These are phyloP conservation scores for Fagopyrum homotropicum DNA, from an alignment of 148 eudicot species.

Conservation along the genomic window DNA sequence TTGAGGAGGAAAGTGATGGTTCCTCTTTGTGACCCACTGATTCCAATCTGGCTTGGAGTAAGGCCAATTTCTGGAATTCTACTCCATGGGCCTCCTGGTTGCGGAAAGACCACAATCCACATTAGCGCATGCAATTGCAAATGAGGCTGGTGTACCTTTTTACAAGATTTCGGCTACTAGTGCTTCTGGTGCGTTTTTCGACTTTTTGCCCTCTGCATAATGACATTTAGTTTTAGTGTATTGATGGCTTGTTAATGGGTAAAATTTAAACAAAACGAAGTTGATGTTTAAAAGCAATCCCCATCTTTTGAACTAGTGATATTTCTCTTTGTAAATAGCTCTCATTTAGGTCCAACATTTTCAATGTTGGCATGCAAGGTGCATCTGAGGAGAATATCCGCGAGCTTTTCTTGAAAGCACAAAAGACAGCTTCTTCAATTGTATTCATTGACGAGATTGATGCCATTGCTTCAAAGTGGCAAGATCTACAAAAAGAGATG, in stretches of 20 bases:
- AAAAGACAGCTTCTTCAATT: constrained; percentile 87
- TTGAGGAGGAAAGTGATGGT: constrained; percentile 67
- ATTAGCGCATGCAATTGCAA: constrained; percentile 91
- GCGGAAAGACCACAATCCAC: constrained; percentile 62
- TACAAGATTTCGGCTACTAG: constrained; percentile 83
- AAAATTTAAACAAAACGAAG: too few relatives aligned
- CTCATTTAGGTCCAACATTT: neutral
- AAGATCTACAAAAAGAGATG: constrained; percentile 79
- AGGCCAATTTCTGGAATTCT: constrained; percentile 64
- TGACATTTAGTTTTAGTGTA: neutral
- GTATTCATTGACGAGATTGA: constrained; percentile 95
- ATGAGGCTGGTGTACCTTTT: constrained; percentile 74
- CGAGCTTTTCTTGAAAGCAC: constrained; percentile 76
- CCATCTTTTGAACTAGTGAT: too few relatives aligned
- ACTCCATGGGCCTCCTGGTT: constrained; percentile 88
- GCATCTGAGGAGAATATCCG: constrained; percentile 83
- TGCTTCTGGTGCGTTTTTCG: constrained; percentile 51
- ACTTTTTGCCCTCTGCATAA: neutral
- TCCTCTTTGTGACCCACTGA: constrained; percentile 56
- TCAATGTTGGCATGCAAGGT: constrained; percentile 31
- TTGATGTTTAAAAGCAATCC: too few relatives aligned
- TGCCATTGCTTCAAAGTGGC: constrained; percentile 86
- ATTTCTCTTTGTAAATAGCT: too few relatives aligned
- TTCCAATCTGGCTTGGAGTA: constrained; percentile 32
- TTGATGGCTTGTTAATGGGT: neutral